These are phyloP conservation scores for Lippia alba DNA, from an alignment of 305 asterid species.

Conservation along the genomic window DNA sequence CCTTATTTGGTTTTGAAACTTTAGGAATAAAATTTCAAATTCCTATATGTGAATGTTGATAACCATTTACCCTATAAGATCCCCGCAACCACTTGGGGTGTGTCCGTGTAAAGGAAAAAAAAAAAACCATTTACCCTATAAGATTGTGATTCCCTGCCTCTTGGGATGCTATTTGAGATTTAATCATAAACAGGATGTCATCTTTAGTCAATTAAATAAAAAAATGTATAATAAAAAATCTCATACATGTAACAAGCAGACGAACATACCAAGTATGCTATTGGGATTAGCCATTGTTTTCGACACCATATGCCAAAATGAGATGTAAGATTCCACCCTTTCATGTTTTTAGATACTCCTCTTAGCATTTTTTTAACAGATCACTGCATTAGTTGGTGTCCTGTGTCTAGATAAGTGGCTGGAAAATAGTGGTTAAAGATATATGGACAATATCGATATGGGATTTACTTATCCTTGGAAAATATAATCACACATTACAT, in stretches of 20 bases:
- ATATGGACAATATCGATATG: not conserved
- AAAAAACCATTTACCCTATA: not conserved
- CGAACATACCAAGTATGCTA: not conserved
- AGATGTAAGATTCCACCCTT: conserved; percentile 9
- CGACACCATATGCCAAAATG: conserved; percentile 6
- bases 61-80: not conserved
- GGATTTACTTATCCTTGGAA: conserved; percentile 4
- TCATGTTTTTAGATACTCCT: not conserved
- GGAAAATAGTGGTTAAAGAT: not conserved
- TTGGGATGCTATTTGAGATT: not conserved
- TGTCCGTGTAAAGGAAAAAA: no score
- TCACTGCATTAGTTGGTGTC: not conserved
- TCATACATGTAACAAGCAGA: no score
- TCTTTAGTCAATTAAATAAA: not conserved
- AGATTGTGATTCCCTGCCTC: not conserved
- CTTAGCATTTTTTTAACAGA: not conserved
- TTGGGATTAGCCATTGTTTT: not conserved
- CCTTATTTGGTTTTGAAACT: not conserved
- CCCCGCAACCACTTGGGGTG: no score
- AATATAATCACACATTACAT: conserved; percentile 1
- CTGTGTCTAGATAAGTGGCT: not conserved
- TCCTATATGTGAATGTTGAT: not conserved
- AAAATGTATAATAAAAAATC: no score
- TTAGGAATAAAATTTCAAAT: not conserved
- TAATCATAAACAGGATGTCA: conserved; percentile 1